Base-by-base conservation (phyloP, 352 stramenopile species). In the Phytophthora pluvialis region DNA sequence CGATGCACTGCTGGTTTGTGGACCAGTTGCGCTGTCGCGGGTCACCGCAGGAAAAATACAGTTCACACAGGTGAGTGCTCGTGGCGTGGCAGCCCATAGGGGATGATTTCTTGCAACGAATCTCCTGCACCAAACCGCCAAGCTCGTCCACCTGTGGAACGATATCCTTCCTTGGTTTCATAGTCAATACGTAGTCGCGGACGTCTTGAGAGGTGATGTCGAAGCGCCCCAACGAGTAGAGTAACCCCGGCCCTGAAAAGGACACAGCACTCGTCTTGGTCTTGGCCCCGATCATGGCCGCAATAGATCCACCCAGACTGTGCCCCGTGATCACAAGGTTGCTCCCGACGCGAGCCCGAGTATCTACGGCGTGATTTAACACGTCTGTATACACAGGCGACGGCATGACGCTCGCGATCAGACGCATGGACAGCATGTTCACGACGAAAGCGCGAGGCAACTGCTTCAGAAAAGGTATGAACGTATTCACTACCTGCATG, bases 401-500 rank as follows among this genome's bases (percentile, higher is more conserved):
- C 8, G 86, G 86, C 81, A 90, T 93, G 44, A 94, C 60, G 31
- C 51, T 49, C 12, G 69, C 62, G 31, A 95, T 75, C n/a, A 91
- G 45, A 48, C 79, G 64, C 79, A 94, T 92, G 3, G 86, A 94
- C 32, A 94, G 49, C 64, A 95, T 71, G 26, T 78, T 74, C 18
- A 94, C 84, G 8, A 94, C 75, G 45, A 94, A 93, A 26, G 68
- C 52, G 8, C 61, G 72, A 36, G 86, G 88, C 10, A 94, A 72
- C 44, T 95, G 86, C 53, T 91, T 95, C 25, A 95, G 72, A 66
- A 95, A 93, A 16, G 85, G 87, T 47, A 95, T 71, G 29, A 94
- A 93, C 5, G 89, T 64, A 50, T 94, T 87, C 6, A 86, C 80
- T 6, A 80, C 81, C 57, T 94, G 86, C 86, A 95, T 95, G 63